Evolutionary conservation across 371 early-diverging fungal genomes (phyloP).

Genomic region (Syncephalis fuscata): DNA sequence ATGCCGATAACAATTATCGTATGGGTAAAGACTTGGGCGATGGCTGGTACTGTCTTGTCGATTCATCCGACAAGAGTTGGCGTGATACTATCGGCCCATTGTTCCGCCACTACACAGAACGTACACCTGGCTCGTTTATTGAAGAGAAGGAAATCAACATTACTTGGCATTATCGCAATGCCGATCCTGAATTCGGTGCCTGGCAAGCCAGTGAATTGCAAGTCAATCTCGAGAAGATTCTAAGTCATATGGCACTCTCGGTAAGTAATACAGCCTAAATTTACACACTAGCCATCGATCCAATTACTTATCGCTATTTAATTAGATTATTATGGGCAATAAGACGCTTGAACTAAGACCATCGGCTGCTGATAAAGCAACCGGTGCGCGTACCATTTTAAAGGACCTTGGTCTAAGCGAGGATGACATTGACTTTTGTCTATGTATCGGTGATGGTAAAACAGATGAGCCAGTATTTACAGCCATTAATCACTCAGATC

Average conservation of each 20-base stretch:
- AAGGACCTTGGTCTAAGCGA: constrained; percentile 37
- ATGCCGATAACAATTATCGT: constrained; percentile 3
- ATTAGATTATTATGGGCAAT: constrained; percentile 76
- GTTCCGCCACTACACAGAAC: constrained; percentile 87
- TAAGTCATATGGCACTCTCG: constrained; percentile 84
- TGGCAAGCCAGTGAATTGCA: constrained; percentile 87
- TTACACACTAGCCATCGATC: not conserved
- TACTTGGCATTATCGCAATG: constrained; percentile 86
- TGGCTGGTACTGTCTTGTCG: constrained; percentile 66
- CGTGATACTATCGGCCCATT: constrained; percentile 77
- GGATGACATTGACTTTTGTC: constrained; percentile 39
- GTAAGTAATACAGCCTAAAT: constrained; percentile 17
- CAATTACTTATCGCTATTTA: not conserved
- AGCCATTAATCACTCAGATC: constrained; percentile 32
- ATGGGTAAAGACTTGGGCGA: constrained; percentile 21
- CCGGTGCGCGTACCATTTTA: constrained; percentile 74
- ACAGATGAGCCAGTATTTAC: constrained; percentile 81
- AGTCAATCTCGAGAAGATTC: constrained; percentile 81
- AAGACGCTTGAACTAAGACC: constrained; percentile 92
- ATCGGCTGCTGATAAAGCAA: constrained; percentile 75
- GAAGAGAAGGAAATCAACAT: constrained; percentile 82
- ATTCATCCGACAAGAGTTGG: constrained; percentile 75
- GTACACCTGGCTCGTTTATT: constrained; percentile 86
- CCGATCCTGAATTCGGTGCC: constrained; percentile 73
- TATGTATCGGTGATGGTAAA: constrained; percentile 87